Conservation (phyloP, 768 basidiomycete genomes). For the Suillus placidus region DNA sequence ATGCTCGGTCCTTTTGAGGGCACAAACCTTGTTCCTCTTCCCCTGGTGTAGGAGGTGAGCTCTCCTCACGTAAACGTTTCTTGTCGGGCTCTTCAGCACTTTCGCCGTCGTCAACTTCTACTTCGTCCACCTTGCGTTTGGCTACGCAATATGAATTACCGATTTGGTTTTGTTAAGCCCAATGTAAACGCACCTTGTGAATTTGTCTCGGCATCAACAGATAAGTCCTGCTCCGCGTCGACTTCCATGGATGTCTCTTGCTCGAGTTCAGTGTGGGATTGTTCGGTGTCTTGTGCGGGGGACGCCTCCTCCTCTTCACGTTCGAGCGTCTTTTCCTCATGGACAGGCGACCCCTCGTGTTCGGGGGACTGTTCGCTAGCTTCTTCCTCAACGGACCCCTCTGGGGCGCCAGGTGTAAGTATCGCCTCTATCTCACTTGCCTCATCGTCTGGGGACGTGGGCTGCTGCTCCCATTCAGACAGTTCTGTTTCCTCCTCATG, state of each 20-base stretch:
- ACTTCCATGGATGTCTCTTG: conserved; percentile 29
- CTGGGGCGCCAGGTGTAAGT: neutral
- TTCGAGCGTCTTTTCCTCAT: neutral
- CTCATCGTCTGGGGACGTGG: neutral
- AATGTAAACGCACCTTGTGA: neutral
- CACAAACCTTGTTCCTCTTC: conserved; percentile 60
- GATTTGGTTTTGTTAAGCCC: neutral
- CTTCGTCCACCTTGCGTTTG: conserved; percentile 69
- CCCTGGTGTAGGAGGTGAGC: conserved; percentile 53
- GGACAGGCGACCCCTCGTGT: neutral
- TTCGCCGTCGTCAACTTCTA: conserved; percentile 50
- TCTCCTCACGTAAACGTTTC: conserved; percentile 68
- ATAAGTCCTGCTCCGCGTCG: conserved; percentile 15
- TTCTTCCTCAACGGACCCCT: conserved; percentile 1
- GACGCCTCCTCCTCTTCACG: neutral
- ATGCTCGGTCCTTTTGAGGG: neutral
- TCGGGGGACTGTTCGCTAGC: neutral
- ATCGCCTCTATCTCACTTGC: conserved; percentile 9
- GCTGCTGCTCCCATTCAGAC: neutral
- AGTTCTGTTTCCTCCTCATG: conserved; percentile 1
- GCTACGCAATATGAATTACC: conserved; percentile 35
- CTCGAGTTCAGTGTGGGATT: conserved; percentile 38
- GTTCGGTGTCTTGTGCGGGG: conserved; percentile 17
- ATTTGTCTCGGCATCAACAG: neutral
- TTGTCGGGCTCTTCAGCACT: conserved; percentile 49